These are phyloP conservation scores for Vitis cinerea DNA, from an alignment of 164 flowering plant species.

Conservation along the genomic window DNA sequence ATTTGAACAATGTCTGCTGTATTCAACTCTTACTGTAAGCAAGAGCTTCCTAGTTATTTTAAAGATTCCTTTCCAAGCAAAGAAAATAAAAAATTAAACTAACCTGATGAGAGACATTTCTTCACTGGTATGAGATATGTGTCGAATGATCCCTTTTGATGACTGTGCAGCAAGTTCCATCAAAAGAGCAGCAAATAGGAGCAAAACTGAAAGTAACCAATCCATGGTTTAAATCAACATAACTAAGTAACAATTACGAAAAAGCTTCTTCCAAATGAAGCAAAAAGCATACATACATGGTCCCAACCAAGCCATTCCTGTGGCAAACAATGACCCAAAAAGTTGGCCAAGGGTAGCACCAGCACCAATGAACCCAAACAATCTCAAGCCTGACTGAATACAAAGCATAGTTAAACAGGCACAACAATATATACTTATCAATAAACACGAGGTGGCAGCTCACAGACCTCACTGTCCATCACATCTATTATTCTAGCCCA, in stretches of 20 bases:
- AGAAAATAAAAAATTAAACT: slow-evolving; percentile 1
- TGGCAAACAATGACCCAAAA: slow-evolving; percentile 91
- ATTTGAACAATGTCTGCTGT: background rate
- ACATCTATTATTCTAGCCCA: slow-evolving; percentile 99
- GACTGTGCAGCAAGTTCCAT: slow-evolving; percentile 94
- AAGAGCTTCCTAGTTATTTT: no score
- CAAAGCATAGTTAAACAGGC: slow-evolving; percentile 22
- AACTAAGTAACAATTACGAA: background rate
- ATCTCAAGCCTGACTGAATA: slow-evolving; percentile 98
- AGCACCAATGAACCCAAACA: slow-evolving; percentile 98
- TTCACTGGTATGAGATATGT: slow-evolving; percentile 44
- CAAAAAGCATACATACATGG: slow-evolving; percentile 58
- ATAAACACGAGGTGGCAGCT: slow-evolving; percentile 10
- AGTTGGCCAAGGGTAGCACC: slow-evolving; percentile 99
- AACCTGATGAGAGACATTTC: slow-evolving; percentile 67
- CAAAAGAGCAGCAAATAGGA: slow-evolving; percentile 78
- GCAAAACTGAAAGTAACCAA: slow-evolving; percentile 52
- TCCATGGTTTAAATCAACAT: slow-evolving; percentile 4
- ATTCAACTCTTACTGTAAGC: no score
- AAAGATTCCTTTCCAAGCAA: background rate
- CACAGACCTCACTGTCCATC: slow-evolving; percentile 87
- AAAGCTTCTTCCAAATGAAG: slow-evolving; percentile 1
- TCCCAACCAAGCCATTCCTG: slow-evolving; percentile 89
- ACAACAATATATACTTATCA: background rate
- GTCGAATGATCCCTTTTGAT: slow-evolving; percentile 72